Conservation (phyloP, 2,329 filamentous ascomycete genomes). For the Exophiala phaeomuriformis region DNA sequence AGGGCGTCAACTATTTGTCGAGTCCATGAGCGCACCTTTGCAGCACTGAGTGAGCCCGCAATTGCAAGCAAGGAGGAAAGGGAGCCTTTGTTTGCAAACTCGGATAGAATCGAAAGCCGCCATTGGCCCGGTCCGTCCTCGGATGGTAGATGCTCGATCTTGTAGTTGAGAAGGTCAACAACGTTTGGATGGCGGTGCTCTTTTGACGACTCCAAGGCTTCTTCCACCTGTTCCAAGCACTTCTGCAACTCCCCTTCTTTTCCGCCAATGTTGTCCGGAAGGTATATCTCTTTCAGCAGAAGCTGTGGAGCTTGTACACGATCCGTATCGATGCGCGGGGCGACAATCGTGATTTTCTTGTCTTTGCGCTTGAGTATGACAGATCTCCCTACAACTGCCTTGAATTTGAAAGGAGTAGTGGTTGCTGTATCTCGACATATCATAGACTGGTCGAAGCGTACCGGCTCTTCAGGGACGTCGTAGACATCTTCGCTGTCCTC, state of each 20-base stretch:
- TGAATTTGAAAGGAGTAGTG: conserved; percentile 58
- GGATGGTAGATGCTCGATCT: conserved; percentile 52
- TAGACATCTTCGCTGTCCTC: conserved; percentile 17
- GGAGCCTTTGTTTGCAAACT: conserved; percentile 74
- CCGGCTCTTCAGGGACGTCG: conserved; percentile 24
- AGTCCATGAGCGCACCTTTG: conserved; percentile 81
- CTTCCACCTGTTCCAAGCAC: conserved; percentile 68
- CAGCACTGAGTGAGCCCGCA: conserved; percentile 63
- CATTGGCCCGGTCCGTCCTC: conserved; percentile 46
- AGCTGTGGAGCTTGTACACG: conserved; percentile 55
- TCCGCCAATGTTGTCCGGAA: conserved; percentile 54
- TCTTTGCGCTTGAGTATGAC: conserved; percentile 59
- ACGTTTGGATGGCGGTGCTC: conserved; percentile 68
- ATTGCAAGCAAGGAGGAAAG: conserved; percentile 75
- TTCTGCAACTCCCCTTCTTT: conserved; percentile 59
- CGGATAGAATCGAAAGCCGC: conserved; percentile 67
- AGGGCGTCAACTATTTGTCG: conserved; percentile 83
- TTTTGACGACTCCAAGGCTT: conserved; percentile 67
- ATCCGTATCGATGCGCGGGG: conserved; percentile 58
- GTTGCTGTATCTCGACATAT: conserved; percentile 55
- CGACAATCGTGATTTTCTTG: conserved; percentile 59
- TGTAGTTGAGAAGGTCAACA: conserved; percentile 73
- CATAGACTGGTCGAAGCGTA: conserved; percentile 39
- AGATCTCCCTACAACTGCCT: conserved; percentile 62
- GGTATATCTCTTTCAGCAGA: conserved; percentile 62